Conservation (phyloP, 1,284 basidiomycete genomes). For the Cryptococcus sp. region DNA sequence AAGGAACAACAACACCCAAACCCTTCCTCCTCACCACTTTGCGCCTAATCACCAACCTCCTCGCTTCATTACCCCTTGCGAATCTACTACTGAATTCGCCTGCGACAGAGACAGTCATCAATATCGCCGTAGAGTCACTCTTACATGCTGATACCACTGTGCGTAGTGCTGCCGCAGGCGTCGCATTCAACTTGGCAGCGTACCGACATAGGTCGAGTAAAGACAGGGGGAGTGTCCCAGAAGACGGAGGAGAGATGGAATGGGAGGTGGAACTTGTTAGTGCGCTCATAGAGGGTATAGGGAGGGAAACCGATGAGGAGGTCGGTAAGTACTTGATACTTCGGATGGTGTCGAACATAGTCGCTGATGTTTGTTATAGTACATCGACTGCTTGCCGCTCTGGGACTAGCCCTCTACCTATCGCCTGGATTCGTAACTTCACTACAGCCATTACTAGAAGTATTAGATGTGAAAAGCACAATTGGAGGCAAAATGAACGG, state of each 20-base stretch:
- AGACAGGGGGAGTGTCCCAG: conserved; percentile 36
- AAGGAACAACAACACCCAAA: conserved; percentile 30
- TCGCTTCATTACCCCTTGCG: conserved; percentile 57
- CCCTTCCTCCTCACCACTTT: conserved; percentile 63
- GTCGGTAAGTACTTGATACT: conserved; percentile 57
- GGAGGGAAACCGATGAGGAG: conserved; percentile 67
- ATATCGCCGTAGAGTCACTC: conserved; percentile 61
- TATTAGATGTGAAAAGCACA: conserved; percentile 58
- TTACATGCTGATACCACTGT: conserved; percentile 65
- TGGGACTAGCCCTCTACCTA: conserved; percentile 67
- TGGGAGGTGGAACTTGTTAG: conserved; percentile 79
- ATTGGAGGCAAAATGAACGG: conserved; percentile 54
- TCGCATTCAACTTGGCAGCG: conserved; percentile 70
- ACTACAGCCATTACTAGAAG: conserved; percentile 64
- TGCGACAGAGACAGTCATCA: conserved; percentile 44
- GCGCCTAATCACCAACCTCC: conserved; percentile 69
- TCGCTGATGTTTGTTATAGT: conserved; percentile 50
- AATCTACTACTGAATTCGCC: conserved; percentile 53
- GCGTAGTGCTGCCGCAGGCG: conserved; percentile 70
- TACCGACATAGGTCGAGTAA: conserved; percentile 57
- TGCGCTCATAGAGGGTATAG: conserved; percentile 69
- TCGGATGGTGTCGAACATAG: background rate
- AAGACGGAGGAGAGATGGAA: conserved; percentile 52
- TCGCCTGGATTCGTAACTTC: conserved; percentile 55
- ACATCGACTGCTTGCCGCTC: conserved; percentile 69